Base-by-base conservation (phyloP, 2,329 filamentous ascomycete genomes). In the Beauveria medogensis region DNA sequence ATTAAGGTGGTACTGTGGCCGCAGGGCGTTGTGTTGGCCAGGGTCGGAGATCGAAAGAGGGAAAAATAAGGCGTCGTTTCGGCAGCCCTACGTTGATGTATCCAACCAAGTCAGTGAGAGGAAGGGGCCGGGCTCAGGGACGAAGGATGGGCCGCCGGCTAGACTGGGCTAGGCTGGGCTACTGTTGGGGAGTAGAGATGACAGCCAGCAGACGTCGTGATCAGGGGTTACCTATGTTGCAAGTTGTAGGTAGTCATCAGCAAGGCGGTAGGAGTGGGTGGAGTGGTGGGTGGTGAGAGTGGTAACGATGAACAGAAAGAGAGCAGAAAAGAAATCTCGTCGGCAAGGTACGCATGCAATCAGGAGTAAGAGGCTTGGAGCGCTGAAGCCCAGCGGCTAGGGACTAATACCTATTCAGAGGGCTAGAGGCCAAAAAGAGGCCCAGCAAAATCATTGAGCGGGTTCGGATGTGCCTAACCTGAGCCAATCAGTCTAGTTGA, bases 81-180 rank as follows among this genome's bases (percentile, higher is more conserved):
- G 14, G 54, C 18, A 48, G 54, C 54, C 54, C 48, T 56, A 56
- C 20, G 44, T 56, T 56, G 34, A 56, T 56, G 40, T 56, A 34
- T 26, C 37, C 54, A 47, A 47, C 37, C 41, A 47, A 47, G 18
- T 41, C 41, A 48, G n/a, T 14, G 46, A 46, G 24, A 58, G 46
- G 18, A 43, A 58, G 46, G 34, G 41, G 22, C 46, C 34, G 3
- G 22, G 55, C 30, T 58, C 46, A 57, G 44, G 55, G 44, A 57
- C 46, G n/a, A 26, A 30, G 37, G 52, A 16, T 40, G 34, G 52
- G 34, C 9, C 14, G 12, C 10, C 6, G 34, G 43, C 28, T 48
- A 48, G 20, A 30, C 54, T 56, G 20, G 20, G n/a, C 12, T 24
- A 12, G 26, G 41, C 53, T 30, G 41, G 52, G 46, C 24, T 55